phyloP scores from a whole-genome alignment of 1,139 yeast species.

The Pneumocystis canis region DNA sequence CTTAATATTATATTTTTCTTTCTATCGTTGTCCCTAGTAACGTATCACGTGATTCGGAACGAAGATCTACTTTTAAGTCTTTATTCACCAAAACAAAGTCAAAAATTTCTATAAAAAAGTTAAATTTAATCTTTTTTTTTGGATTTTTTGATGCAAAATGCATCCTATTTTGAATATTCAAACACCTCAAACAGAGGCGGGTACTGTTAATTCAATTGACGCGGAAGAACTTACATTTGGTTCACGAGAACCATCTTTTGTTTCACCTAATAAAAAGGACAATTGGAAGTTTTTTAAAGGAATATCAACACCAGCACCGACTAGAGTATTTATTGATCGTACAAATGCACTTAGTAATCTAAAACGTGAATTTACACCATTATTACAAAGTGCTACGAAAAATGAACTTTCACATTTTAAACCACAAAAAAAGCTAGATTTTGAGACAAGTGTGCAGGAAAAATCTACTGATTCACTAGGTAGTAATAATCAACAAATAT shows the following conservation, averaged over 20 bases:
- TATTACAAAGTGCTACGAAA: slow-evolving; percentile 1
- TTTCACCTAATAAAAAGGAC: neutral
- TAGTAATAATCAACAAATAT: neutral
- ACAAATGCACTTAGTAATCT: neutral
- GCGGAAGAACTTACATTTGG: slow-evolving; percentile 1
- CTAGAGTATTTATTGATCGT: neutral
- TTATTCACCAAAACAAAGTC: neutral
- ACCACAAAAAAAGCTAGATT: neutral
- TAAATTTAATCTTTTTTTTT: neutral
- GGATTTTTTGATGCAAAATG: neutral
- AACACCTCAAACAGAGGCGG: neutral
- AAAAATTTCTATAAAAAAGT: neutral
- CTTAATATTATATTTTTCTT: too few relatives aligned
- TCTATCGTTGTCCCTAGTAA: neutral
- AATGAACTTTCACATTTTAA: neutral
- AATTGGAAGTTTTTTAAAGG: neutral
- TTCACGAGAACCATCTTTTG: neutral
- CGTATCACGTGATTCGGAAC: neutral
- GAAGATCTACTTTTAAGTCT: too few relatives aligned
- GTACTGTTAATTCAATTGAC: neutral
- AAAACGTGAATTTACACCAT: neutral
- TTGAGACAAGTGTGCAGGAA: neutral
- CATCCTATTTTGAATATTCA: neutral
- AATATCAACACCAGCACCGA: neutral
- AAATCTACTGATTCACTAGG: neutral